phyloP scores from a whole-genome alignment of 805 yeast genomes.

The Millerozyma acaciae region DNA sequence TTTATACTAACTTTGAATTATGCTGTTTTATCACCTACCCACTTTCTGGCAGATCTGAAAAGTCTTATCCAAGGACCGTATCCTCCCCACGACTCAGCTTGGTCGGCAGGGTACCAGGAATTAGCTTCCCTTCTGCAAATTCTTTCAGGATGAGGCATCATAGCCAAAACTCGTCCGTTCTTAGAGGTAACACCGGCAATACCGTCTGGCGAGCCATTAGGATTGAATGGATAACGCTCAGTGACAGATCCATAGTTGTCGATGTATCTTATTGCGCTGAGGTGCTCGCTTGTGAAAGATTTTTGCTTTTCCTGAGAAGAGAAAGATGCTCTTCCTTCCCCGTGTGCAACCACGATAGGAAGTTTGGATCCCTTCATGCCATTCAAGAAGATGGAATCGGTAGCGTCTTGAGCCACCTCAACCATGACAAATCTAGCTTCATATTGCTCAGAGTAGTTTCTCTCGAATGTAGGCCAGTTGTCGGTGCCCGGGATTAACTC shows the following conservation, averaged over 20 bases:
- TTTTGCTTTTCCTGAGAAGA: conserved; percentile 37
- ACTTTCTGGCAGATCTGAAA: conserved; percentile 87
- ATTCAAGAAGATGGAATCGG: conserved; percentile 66
- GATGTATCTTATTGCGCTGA: conserved; percentile 72
- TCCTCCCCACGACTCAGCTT: conserved; percentile 65
- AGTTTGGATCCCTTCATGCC: conserved; percentile 91
- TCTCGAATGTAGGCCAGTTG: conserved; percentile 93
- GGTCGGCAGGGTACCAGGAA: conserved; percentile 76
- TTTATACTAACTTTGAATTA: no score
- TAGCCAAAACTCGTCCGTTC: conserved; percentile 91
- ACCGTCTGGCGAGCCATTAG: conserved; percentile 93
- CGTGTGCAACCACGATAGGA: conserved; percentile 98
- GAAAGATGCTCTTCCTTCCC: conserved; percentile 92
- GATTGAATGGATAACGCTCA: conserved; percentile 85
- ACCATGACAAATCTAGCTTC: conserved; percentile 93
- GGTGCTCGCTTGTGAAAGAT: conserved; percentile 47
- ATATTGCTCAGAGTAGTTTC: conserved; percentile 88
- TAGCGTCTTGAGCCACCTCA: conserved; percentile 58
- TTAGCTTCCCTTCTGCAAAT: conserved; percentile 82
- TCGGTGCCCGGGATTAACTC: conserved; percentile 89
- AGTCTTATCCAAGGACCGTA: conserved; percentile 95
- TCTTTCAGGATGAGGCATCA: conserved; percentile 99
- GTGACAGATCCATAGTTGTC: conserved; percentile 89
- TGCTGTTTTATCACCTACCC: conserved; percentile 84
- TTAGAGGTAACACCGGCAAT: conserved; percentile 88